phyloP scores from a whole-genome alignment of 192 early-diverging fungal genomes.

The Coemansia sp. region DNA sequence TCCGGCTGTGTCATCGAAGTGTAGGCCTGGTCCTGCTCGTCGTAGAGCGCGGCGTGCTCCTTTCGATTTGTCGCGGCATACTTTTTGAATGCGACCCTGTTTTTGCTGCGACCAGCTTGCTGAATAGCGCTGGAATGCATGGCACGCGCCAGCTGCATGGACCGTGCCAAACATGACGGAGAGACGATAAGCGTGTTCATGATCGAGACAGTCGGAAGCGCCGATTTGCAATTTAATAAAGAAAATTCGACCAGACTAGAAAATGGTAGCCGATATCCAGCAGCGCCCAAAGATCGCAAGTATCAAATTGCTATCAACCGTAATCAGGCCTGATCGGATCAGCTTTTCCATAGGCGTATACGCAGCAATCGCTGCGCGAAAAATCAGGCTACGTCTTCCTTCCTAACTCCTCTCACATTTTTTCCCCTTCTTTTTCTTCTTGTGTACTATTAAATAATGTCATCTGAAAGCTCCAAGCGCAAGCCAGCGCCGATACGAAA shows the following conservation, averaged over 20 bases:
- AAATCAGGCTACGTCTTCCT: not conserved
- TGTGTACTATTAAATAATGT: not conserved
- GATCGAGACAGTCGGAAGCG: not conserved
- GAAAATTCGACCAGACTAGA: not conserved
- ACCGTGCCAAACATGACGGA: slow-evolving; percentile 16
- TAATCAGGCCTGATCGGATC: not conserved
- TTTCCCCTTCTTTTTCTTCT: not conserved
- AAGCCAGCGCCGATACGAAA: slow-evolving; percentile 67
- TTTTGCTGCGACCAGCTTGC: slow-evolving; percentile 36
- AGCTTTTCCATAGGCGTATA: not conserved
- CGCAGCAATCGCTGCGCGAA: not conserved
- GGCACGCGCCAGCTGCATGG: slow-evolving; percentile 5
- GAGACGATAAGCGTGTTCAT: slow-evolving; percentile 23
- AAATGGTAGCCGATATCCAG: not conserved
- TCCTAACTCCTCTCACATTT: not conserved
- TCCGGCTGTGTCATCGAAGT: slow-evolving; percentile 19
- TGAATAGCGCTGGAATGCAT: slow-evolving; percentile 34
- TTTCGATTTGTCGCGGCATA: slow-evolving; percentile 29
- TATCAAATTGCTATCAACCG: not conserved
- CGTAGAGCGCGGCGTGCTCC: slow-evolving; percentile 35
- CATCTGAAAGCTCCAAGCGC: not conserved
- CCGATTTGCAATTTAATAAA: not conserved
- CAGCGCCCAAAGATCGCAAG: not conserved
- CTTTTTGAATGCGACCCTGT: slow-evolving; percentile 24
- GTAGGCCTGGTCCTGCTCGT: slow-evolving; percentile 34